phyloP scores from a whole-genome alignment of 495 filamentous ascomycete genomes.

The Neurospora discreta region DNA sequence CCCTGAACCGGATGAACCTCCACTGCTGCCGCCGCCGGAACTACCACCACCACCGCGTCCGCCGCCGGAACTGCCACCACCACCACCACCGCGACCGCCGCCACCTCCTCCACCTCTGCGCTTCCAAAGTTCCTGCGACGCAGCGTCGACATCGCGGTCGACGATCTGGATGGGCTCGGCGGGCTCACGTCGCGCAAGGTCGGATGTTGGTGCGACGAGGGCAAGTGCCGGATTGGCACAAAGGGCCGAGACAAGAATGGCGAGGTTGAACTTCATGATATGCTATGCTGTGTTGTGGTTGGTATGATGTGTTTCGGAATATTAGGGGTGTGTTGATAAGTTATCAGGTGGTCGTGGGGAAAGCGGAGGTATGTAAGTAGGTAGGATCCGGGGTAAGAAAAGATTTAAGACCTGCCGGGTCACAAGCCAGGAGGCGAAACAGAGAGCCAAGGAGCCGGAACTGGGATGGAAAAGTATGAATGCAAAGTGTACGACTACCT shows the following conservation, averaged over 20 bases:
- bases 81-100: constrained; percentile 39
- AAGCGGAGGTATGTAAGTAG: background rate
- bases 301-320: background rate
- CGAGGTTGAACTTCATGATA: background rate
- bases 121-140: constrained; percentile 40
- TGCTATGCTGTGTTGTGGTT: background rate
- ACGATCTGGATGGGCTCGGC: constrained; percentile 11
- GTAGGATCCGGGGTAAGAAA: background rate
- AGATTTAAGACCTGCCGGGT: background rate
- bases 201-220: background rate
- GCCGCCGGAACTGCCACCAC: constrained; percentile 18
- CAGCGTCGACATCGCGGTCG: constrained; percentile 11
- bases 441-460: background rate
- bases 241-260: constrained; percentile 2
- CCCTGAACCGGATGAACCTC: constrained; percentile 16
- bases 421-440: background rate
- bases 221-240: background rate
- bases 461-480: background rate
- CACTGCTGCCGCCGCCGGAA: constrained; percentile 23
- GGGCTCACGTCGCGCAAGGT: constrained; percentile 12
- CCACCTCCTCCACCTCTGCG: constrained; percentile 44
- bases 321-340: background rate
- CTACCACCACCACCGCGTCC: constrained; percentile 39
- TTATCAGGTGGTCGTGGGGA: background rate
- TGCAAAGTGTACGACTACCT: background rate